phyloP scores from a whole-genome alignment of 2,329 filamentous ascomycete genomes.

The Stemphylium vesicarium region DNA sequence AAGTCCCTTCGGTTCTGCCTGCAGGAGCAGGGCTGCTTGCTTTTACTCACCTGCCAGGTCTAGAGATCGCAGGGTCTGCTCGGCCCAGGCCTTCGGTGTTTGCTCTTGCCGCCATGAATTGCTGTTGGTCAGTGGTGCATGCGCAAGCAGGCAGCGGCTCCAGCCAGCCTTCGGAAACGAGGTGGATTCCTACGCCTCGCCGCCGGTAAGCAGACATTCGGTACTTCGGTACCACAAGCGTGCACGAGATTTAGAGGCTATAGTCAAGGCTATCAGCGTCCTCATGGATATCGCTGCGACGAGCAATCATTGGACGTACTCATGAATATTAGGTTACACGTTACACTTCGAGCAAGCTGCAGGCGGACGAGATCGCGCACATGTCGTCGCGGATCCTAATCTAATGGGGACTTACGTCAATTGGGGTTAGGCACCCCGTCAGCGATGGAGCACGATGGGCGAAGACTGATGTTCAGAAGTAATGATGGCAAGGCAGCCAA shows the following conservation, averaged over 20 bases:
- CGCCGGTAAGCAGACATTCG: neutral
- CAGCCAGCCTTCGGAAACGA: neutral
- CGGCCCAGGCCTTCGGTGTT: neutral
- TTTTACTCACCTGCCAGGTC: conserved; percentile 8
- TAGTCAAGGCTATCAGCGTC: conserved; percentile 15
- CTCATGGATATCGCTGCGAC: conserved; percentile 4
- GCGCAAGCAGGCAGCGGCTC: conserved; percentile 3
- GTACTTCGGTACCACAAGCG: neutral
- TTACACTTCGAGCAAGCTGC: neutral
- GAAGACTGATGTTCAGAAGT: neutral
- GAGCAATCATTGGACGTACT: conserved; percentile 9
- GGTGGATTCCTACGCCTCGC: no score
- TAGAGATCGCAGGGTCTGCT: neutral
- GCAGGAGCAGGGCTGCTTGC: conserved; percentile 4
- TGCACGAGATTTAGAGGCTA: neutral
- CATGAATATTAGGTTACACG: neutral
- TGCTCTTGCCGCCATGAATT: neutral
- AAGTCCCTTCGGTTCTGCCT: conserved; percentile 2
- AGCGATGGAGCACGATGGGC: no score
- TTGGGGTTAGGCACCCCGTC: no score
- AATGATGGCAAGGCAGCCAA: neutral
- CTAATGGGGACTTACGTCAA: neutral
- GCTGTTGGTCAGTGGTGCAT: conserved; percentile 1
- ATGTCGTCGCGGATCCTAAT: neutral
- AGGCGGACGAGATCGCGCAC: neutral